Evolutionary conservation across 768 basidiomycete genomes (phyloP).

Genomic region (Leccinum imitatum): DNA sequence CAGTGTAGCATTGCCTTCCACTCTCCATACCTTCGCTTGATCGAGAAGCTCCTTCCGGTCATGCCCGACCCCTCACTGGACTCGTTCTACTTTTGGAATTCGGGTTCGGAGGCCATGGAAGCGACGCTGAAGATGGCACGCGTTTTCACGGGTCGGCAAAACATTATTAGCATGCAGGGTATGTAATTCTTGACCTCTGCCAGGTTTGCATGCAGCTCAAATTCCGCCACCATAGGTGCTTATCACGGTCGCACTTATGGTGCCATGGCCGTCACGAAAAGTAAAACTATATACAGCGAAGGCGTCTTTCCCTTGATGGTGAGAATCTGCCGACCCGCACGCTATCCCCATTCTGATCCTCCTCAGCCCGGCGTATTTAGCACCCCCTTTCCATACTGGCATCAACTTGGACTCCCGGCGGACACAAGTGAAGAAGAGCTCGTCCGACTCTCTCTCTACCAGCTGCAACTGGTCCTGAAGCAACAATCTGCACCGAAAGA

Average conservation of each 20-base stretch:
- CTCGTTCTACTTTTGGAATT: slow-evolving; percentile 98
- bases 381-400: slow-evolving; percentile 91
- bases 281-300: slow-evolving; percentile 88
- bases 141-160: slow-evolving; percentile 72
- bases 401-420: slow-evolving; percentile 64
- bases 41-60: slow-evolving; percentile 78
- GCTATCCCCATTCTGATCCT: neutral
- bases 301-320: slow-evolving; percentile 85
- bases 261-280: slow-evolving; percentile 90
- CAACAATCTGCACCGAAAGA: slow-evolving; percentile 85
- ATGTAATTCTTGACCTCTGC: slow-evolving; percentile 3
- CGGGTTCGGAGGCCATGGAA: slow-evolving; percentile 92
- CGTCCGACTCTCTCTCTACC: slow-evolving; percentile 65
- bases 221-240: slow-evolving; percentile 43
- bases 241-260: slow-evolving; percentile 95
- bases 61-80: slow-evolving; percentile 92
- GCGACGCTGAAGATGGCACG: slow-evolving; percentile 88
- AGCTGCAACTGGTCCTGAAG: slow-evolving; percentile 72
- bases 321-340: slow-evolving; percentile 17
- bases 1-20: slow-evolving; percentile 90
- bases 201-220: slow-evolving; percentile 3
- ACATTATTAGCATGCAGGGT: slow-evolving; percentile 92
- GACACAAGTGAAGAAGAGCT: slow-evolving; percentile 57
- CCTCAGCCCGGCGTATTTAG: slow-evolving; percentile 78
- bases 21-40: slow-evolving; percentile 81